Evolutionary conservation across 202 grass and related monocot species (phyloP), one percentile per base, ranked within the genome.

Genomic region (Miscanthus sacchariflorus): DNA sequence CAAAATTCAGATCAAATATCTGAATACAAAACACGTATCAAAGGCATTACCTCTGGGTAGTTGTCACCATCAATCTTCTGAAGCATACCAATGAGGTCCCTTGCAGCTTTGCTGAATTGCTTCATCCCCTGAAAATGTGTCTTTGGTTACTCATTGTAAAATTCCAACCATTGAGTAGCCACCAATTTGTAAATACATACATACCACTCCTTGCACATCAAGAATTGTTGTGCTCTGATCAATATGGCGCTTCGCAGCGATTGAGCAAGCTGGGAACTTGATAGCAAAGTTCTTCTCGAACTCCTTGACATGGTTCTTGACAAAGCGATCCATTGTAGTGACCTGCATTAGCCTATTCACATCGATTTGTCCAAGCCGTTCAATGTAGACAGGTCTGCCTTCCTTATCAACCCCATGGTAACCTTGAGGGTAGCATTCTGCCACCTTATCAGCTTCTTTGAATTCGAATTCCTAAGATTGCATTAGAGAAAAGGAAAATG

Each of bases 201-300:
- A 69, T 99, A 99, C 96, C 85, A 96, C 92, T 87, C 94, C 94
- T 89, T 99, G 94, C 76, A 99, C 96, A 80, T 99, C 96, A 71
- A 99, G 91, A 90, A 99, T 99, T 24, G 96, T 99, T 72, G 96
- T 99, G 91, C 96, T 99, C 72, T 99, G 92, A 75, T 99, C 92
- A 76, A 96, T 96, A 86, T 99, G 94, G 39, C 86, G 84, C 39
- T 96, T 99, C 6, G 92, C 89, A 3, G 94, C 79, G 15, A 99
- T 88, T 63, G 94, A 99, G 86, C 96, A 99, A 80, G 96, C 96
- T n/a, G 94, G 94, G 84, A 99, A 99, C 89, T 95, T 99, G 4
- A 93, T 84, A n/a, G 87, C 78, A 73, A 99, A 93, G 24, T 87
- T 93, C 92, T 88, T 99, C 92, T 99, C 96, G 28, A 99, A 99